phyloP scores from a whole-genome alignment of 2,329 filamentous ascomycete genomes.

The Acrodontium crateriforme region DNA sequence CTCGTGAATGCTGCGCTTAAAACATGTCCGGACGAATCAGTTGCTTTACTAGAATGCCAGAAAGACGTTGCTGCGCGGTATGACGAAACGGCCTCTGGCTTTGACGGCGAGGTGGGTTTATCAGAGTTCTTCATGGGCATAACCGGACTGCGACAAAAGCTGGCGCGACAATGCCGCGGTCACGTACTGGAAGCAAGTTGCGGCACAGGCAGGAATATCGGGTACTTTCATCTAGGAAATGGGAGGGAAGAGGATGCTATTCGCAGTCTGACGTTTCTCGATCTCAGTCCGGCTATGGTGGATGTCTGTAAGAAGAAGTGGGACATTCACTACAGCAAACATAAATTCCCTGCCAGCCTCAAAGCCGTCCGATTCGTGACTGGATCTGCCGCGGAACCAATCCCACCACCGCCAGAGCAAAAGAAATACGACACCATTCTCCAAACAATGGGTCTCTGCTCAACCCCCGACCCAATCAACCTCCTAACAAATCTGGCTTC shows the following conservation, averaged over 20 bases:
- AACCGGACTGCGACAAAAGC: slow-evolving; percentile 25
- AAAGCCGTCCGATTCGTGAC: slow-evolving; percentile 25
- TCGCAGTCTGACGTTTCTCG: slow-evolving; percentile 32
- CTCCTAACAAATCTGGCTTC: slow-evolving; percentile 31
- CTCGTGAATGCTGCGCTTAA: slow-evolving; percentile 22
- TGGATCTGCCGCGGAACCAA: slow-evolving; percentile 31
- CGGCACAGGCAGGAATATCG: slow-evolving; percentile 35
- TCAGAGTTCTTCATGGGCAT: slow-evolving; percentile 31
- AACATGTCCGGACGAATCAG: slow-evolving; percentile 11
- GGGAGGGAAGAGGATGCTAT: too few species aligned
- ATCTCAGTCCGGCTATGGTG: slow-evolving; percentile 35
- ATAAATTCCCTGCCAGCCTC: slow-evolving; percentile 10
- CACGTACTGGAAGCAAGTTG: slow-evolving; percentile 37
- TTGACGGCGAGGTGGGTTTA: slow-evolving; percentile 33
- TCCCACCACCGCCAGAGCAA: slow-evolving; percentile 21
- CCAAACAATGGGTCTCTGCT: slow-evolving; percentile 40
- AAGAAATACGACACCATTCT: slow-evolving; percentile 35
- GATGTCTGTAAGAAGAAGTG: slow-evolving; percentile 35
- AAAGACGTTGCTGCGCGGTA: slow-evolving; percentile 32
- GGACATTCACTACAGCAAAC: slow-evolving; percentile 24
- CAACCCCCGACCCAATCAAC: slow-evolving; percentile 30
- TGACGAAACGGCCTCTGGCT: slow-evolving; percentile 30
- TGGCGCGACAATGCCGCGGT: slow-evolving; percentile 28
- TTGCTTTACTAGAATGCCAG: slow-evolving; percentile 15
- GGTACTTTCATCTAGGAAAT: too few species aligned